Evolutionary conservation across 495 filamentous ascomycete species (phyloP), one percentile per base, ranked within the genome.

Genomic region (Neurospora sp.): DNA sequence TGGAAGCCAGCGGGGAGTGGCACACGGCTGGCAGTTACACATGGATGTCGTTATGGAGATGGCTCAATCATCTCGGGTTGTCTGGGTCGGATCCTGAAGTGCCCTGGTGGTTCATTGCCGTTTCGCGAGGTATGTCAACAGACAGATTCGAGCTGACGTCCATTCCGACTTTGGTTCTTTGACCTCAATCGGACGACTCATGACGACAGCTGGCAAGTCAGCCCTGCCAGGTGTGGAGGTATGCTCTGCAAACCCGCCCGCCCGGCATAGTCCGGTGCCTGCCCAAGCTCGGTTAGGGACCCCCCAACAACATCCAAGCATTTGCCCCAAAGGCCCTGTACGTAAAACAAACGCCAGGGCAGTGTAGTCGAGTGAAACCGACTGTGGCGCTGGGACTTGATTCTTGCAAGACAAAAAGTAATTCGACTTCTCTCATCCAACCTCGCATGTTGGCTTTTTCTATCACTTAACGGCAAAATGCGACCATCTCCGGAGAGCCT

Each of bases 401-500:
- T 66, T 66, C 53, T 37, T 66, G 7, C 53, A 66, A 35, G 35
- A 8, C 27, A 35, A 66, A 3, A 31, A 35, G 14, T 35, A 35
- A 35, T 18, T 46, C 42, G n/a, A 46, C 53, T 66, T 66, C 53
- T 66, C 27, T 18, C 31, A 35, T 35, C 27, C 53, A 18, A 35
- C 53, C 27, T 66, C 53, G 3, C 27, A 66, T 66, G 53, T 27
- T 66, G 27, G 27, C 14, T 9, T 66, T 18, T 16, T 66, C 31
- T 66, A 18, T 18, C 27, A 35, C 27, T 35, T 35, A 18, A 74
- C 71, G 68, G 39, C 38, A 81, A 76, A 40, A 82, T 82, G 81
- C 79, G 76, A 74, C 46, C 73, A n/a, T 71, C 71, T 22, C 41
- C 48, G 18, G 39, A 39, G 42, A 73, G 72, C 66, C 27, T 53